Conservation (phyloP, 1,284 basidiomycete genomes). For the Ganoderma lucidum region DNA sequence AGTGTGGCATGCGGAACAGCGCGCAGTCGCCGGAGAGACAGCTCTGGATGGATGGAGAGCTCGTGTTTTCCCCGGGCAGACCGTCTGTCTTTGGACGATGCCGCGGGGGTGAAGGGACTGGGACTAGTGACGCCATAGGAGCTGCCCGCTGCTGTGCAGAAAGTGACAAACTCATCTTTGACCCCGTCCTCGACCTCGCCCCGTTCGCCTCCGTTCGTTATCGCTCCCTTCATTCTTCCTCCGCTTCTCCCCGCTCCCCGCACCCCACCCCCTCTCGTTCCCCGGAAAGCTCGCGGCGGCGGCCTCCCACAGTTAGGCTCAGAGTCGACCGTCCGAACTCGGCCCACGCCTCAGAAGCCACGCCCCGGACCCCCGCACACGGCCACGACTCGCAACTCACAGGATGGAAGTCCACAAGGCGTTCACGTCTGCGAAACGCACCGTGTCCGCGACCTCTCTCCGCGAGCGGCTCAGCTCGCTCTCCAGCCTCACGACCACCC, state of each 20-base stretch:
- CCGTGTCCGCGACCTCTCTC: conserved; percentile 49
- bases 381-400: not conserved
- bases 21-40: not conserved
- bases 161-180: not conserved
- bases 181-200: not conserved
- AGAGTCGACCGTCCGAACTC: not conserved
- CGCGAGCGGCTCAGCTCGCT: conserved; percentile 67
- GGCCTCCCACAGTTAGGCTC: not conserved
- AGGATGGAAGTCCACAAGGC: conserved; percentile 42
- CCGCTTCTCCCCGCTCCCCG: not conserved
- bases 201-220: conserved; percentile 8
- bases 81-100: not conserved
- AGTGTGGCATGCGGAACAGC: not conserved
- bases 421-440: conserved; percentile 42
- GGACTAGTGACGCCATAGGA: conserved; percentile 28
- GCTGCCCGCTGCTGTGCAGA: not conserved
- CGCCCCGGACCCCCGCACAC: not conserved
- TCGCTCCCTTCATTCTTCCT: conserved; percentile 11
- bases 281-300: not conserved
- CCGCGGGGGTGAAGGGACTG: conserved; percentile 4
- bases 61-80: conserved; percentile 11
- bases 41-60: not conserved
- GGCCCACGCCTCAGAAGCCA: not conserved
- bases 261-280: not conserved
- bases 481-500: conserved; percentile 57